These are phyloP conservation scores for Metschnikowia gelsemii DNA, from an alignment of 805 yeast genomes.

Conservation along the genomic window DNA sequence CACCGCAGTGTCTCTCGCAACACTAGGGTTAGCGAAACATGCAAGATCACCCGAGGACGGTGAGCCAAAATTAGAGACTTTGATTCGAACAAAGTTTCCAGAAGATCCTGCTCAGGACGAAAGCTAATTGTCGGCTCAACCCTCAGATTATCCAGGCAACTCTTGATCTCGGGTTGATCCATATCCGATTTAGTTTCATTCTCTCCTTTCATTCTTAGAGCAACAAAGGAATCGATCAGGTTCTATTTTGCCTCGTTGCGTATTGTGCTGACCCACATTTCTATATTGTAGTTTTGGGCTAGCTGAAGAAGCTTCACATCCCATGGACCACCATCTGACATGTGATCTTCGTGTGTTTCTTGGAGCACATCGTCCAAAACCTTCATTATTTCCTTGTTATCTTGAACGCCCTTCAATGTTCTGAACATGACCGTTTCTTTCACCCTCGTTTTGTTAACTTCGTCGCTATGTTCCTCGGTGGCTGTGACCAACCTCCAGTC, in stretches of 20 bases:
- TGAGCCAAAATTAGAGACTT: slow-evolving; percentile 61
- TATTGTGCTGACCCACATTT: slow-evolving; percentile 25
- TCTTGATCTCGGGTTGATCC: no score
- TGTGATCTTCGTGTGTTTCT: slow-evolving; percentile 3
- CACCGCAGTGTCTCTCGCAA: slow-evolving; percentile 60
- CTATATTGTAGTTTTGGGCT: slow-evolving; percentile 20
- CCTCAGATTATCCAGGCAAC: not conserved
- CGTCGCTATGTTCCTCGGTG: slow-evolving; percentile 41
- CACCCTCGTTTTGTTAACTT: slow-evolving; percentile 37
- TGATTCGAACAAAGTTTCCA: slow-evolving; percentile 58
- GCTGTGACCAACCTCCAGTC: slow-evolving; percentile 47
- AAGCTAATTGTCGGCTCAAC: no score
- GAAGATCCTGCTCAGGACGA: not conserved
- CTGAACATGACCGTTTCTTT: slow-evolving; percentile 45
- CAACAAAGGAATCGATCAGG: no score
- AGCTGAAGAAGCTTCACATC: slow-evolving; percentile 19
- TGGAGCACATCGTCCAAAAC: slow-evolving; percentile 17
- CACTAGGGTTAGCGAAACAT: slow-evolving; percentile 48
- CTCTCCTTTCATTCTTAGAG: not conserved
- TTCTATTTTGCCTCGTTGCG: slow-evolving; percentile 12
- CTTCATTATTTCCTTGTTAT: slow-evolving; percentile 14
- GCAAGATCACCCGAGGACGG: slow-evolving; percentile 40
- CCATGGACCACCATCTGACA: slow-evolving; percentile 7
- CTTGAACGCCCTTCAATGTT: slow-evolving; percentile 31
- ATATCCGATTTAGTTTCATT: not conserved